Base-by-base conservation (phyloP, 768 basidiomycete species). In the Boletus huronensis region DNA sequence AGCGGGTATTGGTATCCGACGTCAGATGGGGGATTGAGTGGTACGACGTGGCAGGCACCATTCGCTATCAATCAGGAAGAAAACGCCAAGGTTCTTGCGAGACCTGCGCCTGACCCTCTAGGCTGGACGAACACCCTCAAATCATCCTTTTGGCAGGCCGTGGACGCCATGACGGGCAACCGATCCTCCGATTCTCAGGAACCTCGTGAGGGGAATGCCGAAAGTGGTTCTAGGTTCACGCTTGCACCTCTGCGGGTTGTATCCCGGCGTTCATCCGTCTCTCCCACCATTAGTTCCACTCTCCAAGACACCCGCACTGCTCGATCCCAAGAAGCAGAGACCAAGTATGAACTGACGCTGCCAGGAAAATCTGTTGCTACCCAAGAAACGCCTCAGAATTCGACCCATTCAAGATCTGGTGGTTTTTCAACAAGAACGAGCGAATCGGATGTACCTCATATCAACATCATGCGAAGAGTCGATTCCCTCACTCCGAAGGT, bases 81-180 rank as follows among this genome's bases (percentile, higher is more conserved):
- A 10, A 35, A 45, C 13, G 17, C 9, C 26, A 48, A 5, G 25
- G 32, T 16, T 47, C 38, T 5, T 6, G 28, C 13, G 6, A 23
- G 53, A 14, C 41, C 42, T 16, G 39, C 35, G 9, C 25, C 41
- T 3, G 74, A 64, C 26, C 23, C 50, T 16, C 44, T 72, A 7
- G 66, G 74, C 23, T 81, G 80, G 80, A 73, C 74, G 10, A 59
- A 69, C 17, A 71, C 74, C 23, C 47, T 81, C 59, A 74, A 66
- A 53, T 74, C 75, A 17, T 77, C 77, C 34, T 63, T 83, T 11
- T 74, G 77, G 48, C 74, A 74, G 50, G 80, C 79, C 6, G 75
- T 83, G 59, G 79, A 77, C 59, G 71, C 76, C 2, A 77, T 83
- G 47, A 75, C 79, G 38, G 71, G 76, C n/a, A 76, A 66, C 57